Base-by-base conservation (phyloP, 2,329 filamentous ascomycete species). In the Tolypocladium endophyticum region DNA sequence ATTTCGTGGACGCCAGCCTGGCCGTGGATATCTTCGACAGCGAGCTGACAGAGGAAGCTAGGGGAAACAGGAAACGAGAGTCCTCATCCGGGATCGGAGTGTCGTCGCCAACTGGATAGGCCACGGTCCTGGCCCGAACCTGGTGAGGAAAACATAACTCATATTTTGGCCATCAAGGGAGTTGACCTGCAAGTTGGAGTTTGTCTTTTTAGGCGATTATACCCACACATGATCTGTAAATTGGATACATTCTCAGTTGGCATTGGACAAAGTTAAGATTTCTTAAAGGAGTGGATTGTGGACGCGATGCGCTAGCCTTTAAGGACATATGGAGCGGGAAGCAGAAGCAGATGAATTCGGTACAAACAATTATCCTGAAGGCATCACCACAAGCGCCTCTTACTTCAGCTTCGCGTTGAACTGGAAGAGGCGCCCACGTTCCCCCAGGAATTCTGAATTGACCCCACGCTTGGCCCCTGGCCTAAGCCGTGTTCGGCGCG, bases 1-100 rank as follows among this genome's bases (percentile, higher is more conserved):
- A 97, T 66, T 97, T 97, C 73, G 88, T 96, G 35, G 91, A 96
- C 67, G 88, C 92, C 33, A 97, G 92, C 68, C 81, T 88, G 64
- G 87, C 90, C 0, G 92, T 94, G 20, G 92, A 96, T 71, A 89
- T 91, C 35, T 83, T 83, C 61, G 81, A 84, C 50, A 82, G 76
- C 65, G 80, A 83, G 68, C 69, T 83, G 41, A 79, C 79, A 61
- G 74, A 73, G 2, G 81, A 84, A 68, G 81, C 79, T 3, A 76
- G 77, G 56, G 74, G 78, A 58, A 75, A 73, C 30, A 73, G 72
- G 50, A 62, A 65, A 4, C 50, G 38, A n/a, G 54, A 57, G 20
- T n/a, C 16, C 5, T 25, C 45, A 8, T 47, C 47, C 16, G n/a
- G 18, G 18, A 5, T 28, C 2, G 58, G 33, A 45, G 18, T 12